Evolutionary conservation across 2,329 filamentous ascomycete genomes (phyloP), one percentile per base, ranked within the genome.

Genomic region (Byssothecium circinans): DNA sequence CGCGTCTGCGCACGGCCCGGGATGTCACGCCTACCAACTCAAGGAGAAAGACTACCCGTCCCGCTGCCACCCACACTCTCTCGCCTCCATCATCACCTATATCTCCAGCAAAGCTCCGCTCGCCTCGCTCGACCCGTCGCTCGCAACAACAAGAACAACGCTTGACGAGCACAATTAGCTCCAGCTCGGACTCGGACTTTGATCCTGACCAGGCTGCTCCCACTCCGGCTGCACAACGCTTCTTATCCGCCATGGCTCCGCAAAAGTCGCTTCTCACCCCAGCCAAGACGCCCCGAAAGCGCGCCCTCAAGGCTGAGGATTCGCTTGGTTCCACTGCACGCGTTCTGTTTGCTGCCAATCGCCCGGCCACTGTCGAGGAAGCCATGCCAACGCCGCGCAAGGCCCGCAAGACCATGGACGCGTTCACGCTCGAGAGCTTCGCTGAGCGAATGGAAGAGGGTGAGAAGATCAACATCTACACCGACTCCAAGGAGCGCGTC

Each of bases 401-500:
- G 71, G 75, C 74, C 56, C 78, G 78, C 57, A 78, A 76, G 60
- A 64, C 75, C 38, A 83, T 82, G 67, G 80, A 82, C 65, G 47
- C 62, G 17, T 69, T 65, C 40, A 63, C 67, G 5, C 57, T 74
- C 10, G 65, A 69, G 45, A 69, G 68, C 56, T 71, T 70, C 46
- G 62, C 55, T 2, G 59, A 65, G 73, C 80, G 83, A 36, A 79
- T 81, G 22, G 64, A 61, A 71, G 80, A 83, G 41, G 78, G 81
- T 7, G 78, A 82, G 4, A 68, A 74, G 44, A 88, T 91, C 57
- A 70, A 81, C 54, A 89, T 92, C 61, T 92, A 84, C 65, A 91
- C 86, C 33, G 88, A 94, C 68, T 83, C 88, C 1, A 86, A 90
- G 54, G 91, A 95, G 57, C 78, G 81, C 37, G 71, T 91, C 34